These are phyloP conservation scores for Pyracantha coccinea DNA, from an alignment of 331 rosid species.

Conservation along the genomic window DNA sequence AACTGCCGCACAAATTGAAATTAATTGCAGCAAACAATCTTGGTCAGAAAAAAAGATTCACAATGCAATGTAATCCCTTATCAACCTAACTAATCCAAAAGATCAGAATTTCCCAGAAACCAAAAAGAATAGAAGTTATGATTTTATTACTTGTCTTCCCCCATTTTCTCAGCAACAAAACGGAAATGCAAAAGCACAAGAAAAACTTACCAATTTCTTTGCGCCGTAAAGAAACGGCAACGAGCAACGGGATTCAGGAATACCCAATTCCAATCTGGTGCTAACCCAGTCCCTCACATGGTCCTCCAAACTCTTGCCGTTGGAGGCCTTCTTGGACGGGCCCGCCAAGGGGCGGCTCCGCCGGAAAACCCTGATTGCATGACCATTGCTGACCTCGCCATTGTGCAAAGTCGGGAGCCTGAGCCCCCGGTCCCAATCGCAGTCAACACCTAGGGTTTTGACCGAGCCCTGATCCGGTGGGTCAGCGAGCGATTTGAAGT, in stretches of 20 bases:
- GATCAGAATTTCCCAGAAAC: background rate
- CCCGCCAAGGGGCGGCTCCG: slow-evolving; percentile 16
- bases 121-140: background rate
- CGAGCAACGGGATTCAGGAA: slow-evolving; percentile 22
- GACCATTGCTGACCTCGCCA: slow-evolving; percentile 2
- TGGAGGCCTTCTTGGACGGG: slow-evolving; percentile 20
- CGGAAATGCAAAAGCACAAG: background rate
- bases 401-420: background rate
- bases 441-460: background rate
- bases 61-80: background rate
- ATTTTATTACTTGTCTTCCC: background rate
- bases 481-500: slow-evolving; percentile 14
- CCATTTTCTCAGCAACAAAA: background rate
- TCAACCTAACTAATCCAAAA: background rate
- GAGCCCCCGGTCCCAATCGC: slow-evolving; percentile 6
- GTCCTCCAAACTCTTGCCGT: slow-evolving; percentile 30
- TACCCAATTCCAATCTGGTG: slow-evolving; percentile 24
- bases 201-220: slow-evolving; percentile 29
- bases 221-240: slow-evolving; percentile 39
- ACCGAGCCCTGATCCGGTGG: slow-evolving; percentile 20
- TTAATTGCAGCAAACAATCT: background rate
- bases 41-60: background rate
- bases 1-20: background rate
- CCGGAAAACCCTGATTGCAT: slow-evolving; percentile 20
- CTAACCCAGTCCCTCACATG: slow-evolving; percentile 34